These are phyloP conservation scores for Diaporthe destruens DNA, from an alignment of 2,329 filamentous ascomycete species.

Conservation along the genomic window DNA sequence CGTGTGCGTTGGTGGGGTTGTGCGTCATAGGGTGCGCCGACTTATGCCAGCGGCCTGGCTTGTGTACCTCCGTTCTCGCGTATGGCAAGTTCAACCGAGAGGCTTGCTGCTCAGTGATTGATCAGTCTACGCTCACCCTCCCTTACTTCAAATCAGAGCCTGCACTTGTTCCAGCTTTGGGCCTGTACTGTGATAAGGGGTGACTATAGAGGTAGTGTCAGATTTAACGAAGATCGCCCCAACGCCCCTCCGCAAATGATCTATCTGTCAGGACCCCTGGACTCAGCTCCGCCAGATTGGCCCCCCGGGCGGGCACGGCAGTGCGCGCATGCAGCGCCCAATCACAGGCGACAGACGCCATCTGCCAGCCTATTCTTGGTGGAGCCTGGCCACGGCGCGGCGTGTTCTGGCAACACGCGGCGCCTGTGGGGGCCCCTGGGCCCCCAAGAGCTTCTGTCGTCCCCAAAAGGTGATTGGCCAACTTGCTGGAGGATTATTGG, in stretches of 20 bases:
- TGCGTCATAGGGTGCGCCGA: too few relatives aligned
- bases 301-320: constrained; percentile 3
- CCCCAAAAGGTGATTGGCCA: neutral
- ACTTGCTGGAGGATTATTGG: neutral
- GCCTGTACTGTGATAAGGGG: too few relatives aligned
- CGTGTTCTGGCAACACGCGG: neutral
- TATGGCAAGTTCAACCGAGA: too few relatives aligned
- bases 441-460: neutral
- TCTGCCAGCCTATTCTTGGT: constrained; percentile 3
- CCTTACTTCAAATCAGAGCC: too few relatives aligned
- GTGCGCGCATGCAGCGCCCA: neutral
- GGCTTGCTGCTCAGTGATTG: too few relatives aligned
- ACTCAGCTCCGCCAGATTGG: neutral
- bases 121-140: too few relatives aligned
- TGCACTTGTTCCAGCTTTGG: too few relatives aligned
- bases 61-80: too few relatives aligned
- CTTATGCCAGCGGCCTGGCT: too few relatives aligned
- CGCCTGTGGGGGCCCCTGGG: constrained; percentile 7
- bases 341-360: neutral
- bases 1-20: too few relatives aligned
- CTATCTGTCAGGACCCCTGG: neutral
- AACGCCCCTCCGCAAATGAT: constrained; percentile 27
- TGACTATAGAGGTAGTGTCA: too few relatives aligned
- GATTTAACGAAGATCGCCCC: neutral
- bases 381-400: neutral